These are phyloP conservation scores for Buddleja alternifolia DNA, from an alignment of 257 asterid genomes.

Conservation along the genomic window DNA sequence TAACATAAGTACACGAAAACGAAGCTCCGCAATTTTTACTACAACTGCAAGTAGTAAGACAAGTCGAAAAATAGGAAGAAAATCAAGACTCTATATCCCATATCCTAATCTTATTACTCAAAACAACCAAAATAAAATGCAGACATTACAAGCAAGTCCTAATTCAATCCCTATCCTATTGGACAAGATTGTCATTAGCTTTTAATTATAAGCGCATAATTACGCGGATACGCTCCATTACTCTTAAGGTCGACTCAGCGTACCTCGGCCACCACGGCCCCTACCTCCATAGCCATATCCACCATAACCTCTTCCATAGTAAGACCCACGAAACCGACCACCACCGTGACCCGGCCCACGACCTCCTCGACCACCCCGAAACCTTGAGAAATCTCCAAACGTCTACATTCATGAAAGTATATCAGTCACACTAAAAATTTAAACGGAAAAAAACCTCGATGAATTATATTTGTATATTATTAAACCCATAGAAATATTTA, in stretches of 20 bases:
- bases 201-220: slow-evolving; percentile 4
- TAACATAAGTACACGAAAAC: background rate
- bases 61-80: background rate
- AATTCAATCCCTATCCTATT: slow-evolving; percentile 35
- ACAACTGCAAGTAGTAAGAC: slow-evolving; percentile 17
- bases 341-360: slow-evolving; percentile 70
- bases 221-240: slow-evolving; percentile 16
- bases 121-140: slow-evolving; percentile 36
- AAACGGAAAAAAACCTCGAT: too few relatives aligned
- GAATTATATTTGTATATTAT: too few relatives aligned
- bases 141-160: slow-evolving; percentile 43
- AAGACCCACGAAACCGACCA: slow-evolving; percentile 74
- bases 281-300: slow-evolving; percentile 49
- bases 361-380: slow-evolving; percentile 87
- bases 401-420: slow-evolving; percentile 50
- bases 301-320: slow-evolving; percentile 66
- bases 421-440: slow-evolving; percentile 27
- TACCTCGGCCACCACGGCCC: slow-evolving; percentile 64
- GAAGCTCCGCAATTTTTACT: background rate
- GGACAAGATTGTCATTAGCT: slow-evolving; percentile 35
- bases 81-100: slow-evolving; percentile 6
- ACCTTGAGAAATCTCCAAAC: slow-evolving; percentile 88
- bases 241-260: slow-evolving; percentile 38
- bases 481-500: too few relatives aligned
- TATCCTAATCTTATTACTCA: slow-evolving; percentile 40